Conservation (phyloP, 2,329 filamentous ascomycete genomes). For the Scedosporium dehoogii region DNA sequence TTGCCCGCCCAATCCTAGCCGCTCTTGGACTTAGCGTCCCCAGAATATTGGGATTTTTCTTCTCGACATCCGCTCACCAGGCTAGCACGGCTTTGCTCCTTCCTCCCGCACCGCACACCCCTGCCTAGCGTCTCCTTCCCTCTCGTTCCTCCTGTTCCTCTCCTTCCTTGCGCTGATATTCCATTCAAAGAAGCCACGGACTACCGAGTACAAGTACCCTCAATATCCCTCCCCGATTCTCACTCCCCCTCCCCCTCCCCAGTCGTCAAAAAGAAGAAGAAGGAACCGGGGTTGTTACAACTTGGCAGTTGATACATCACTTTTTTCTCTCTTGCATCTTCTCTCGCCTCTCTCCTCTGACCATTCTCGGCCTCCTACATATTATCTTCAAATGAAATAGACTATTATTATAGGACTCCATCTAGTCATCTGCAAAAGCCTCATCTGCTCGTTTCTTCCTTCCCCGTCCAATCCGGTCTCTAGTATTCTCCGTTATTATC, state of each 20-base stretch:
- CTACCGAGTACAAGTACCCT: not conserved
- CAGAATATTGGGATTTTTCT: not conserved
- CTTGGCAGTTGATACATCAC: not conserved
- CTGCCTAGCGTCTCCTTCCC: not conserved
- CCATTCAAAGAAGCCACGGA: not conserved
- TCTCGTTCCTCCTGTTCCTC: not conserved
- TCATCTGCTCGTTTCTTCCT: no score
- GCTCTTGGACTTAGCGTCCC: not conserved
- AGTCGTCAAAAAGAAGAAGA: not conserved
- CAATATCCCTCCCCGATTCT: not conserved
- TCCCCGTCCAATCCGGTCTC: no score
- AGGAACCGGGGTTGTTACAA: not conserved
- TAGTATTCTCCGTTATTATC: no score
- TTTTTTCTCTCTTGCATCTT: not conserved
- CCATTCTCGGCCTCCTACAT: no score
- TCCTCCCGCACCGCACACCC: not conserved
- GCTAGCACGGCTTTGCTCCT: not conserved
- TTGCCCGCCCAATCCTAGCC: no score
- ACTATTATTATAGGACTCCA: no score
- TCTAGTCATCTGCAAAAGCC: no score
- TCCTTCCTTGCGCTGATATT: not conserved
- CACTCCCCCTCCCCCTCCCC: not conserved
- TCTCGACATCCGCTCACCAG: no score
- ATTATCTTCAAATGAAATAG: no score
- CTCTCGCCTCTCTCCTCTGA: not conserved